Evolutionary conservation across 2,329 filamentous ascomycete genomes (phyloP).

Genomic region (Fusarium sp.): DNA sequence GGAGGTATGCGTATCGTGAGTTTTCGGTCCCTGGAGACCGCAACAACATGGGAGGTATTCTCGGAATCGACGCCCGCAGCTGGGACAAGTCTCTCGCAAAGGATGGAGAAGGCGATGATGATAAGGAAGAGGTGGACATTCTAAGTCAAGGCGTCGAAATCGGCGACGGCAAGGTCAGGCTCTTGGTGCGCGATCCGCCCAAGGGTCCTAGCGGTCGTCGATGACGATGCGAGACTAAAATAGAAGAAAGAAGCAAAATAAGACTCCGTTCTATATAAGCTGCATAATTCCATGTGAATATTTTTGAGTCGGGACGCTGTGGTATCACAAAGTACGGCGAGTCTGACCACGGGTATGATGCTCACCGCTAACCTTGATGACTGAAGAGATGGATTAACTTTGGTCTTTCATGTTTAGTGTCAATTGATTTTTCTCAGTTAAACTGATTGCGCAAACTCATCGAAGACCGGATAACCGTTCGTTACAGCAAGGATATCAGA

Average conservation of each 20-base stretch:
- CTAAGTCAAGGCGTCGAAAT: slow-evolving; percentile 75
- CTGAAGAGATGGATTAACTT: background rate
- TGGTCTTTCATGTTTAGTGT: background rate
- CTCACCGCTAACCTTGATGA: background rate
- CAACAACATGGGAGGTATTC: slow-evolving; percentile 80
- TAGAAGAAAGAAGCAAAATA: slow-evolving; percentile 49
- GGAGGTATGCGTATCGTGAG: slow-evolving; percentile 94
- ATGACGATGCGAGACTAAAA: slow-evolving; percentile 49
- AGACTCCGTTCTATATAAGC: slow-evolving; percentile 36
- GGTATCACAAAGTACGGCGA: background rate
- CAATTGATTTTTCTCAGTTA: background rate
- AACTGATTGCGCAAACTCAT: background rate
- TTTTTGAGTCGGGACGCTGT: background rate
- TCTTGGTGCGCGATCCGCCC: slow-evolving; percentile 70
- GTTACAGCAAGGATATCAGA: background rate
- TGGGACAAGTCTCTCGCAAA: slow-evolving; percentile 71
- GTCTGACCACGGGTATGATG: background rate
- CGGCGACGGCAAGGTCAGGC: slow-evolving; percentile 72
- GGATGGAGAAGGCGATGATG: slow-evolving; percentile 57
- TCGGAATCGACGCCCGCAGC: slow-evolving; percentile 74
- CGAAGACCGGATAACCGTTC: background rate
- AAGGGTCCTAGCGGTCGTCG: slow-evolving; percentile 65
- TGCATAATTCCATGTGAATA: background rate
- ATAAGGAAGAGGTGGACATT: slow-evolving; percentile 64
- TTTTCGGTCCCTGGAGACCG: slow-evolving; percentile 97